Conservation (phyloP, 1,139 yeast species). For the Spathaspora jeffriesii region DNA sequence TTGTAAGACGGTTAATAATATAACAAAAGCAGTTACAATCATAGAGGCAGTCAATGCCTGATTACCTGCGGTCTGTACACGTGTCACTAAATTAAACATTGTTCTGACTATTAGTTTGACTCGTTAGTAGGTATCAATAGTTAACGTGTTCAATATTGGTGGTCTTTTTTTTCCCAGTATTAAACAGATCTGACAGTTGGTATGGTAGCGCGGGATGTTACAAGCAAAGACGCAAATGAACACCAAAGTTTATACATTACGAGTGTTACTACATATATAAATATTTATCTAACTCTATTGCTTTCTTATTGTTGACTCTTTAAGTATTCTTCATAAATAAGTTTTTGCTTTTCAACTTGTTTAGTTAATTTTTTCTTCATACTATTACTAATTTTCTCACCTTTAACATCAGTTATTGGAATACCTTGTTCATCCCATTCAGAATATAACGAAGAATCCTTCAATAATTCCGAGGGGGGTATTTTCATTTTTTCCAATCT, state of each 20-base stretch:
- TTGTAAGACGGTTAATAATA: slow-evolving; percentile 50
- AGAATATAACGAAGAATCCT: slow-evolving; percentile 51
- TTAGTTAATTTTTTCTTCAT: slow-evolving; percentile 79
- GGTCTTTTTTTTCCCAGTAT: not conserved
- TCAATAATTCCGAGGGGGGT: slow-evolving; percentile 74
- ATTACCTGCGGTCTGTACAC: slow-evolving; percentile 57
- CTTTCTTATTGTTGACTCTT: slow-evolving; percentile 9
- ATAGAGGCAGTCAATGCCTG: slow-evolving; percentile 56
- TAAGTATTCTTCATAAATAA: slow-evolving; percentile 70
- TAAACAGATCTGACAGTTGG: not conserved
- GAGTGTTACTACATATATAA: not conserved
- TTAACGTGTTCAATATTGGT: not conserved
- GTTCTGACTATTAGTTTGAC: not conserved
- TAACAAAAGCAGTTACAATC: slow-evolving; percentile 45
- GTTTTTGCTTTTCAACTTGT: slow-evolving; percentile 77
- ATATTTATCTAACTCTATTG: not conserved
- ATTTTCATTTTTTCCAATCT: slow-evolving; percentile 68
- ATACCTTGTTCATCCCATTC: slow-evolving; percentile 88
- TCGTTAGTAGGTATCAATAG: not conserved
- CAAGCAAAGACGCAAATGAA: not conserved
- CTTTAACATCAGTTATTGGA: slow-evolving; percentile 75
- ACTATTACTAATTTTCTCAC: slow-evolving; percentile 89
- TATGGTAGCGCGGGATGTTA: not conserved
- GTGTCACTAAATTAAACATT: slow-evolving; percentile 42
- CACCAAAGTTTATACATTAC: no score